phyloP scores from a whole-genome alignment of 345 rosid genomes.

The Lepidium aucheri region DNA sequence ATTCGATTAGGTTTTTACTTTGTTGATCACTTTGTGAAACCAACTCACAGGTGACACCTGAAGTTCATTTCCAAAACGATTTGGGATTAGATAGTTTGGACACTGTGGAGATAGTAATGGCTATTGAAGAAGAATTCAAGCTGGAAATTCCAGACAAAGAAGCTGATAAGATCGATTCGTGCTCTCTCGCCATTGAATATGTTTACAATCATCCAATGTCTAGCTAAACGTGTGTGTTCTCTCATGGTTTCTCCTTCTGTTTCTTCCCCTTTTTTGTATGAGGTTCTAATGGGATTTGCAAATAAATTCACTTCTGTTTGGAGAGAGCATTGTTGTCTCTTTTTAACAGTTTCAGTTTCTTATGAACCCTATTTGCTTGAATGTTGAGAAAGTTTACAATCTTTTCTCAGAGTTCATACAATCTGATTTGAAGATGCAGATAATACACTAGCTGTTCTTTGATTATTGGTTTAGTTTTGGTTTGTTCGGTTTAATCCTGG shows the following conservation, averaged over 20 bases:
- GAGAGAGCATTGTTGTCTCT: conserved; percentile 16
- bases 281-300: conserved; percentile 22
- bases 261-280: conserved; percentile 9
- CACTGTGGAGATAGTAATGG: conserved; percentile 93
- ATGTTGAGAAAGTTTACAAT: neutral
- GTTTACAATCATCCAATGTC: conserved; percentile 83
- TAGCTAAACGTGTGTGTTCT: conserved; percentile 16
- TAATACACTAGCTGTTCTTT: too few species aligned
- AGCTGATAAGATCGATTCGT: conserved; percentile 86
- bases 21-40: neutral
- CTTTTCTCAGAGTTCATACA: neutral
- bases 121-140: conserved; percentile 93
- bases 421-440: too few species aligned
- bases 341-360: conserved; percentile 8
- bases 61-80: conserved; percentile 86
- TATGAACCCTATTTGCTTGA: neutral
- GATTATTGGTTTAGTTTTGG: neutral
- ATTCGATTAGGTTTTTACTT: neutral
- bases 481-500: neutral
- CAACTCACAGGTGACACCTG: conserved; percentile 47
- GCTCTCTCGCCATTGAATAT: conserved; percentile 79
- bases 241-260: neutral
- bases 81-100: conserved; percentile 88
- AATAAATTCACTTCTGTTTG: conserved; percentile 30
- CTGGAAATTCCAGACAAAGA: conserved; percentile 92